Evolutionary conservation across 257 asterid genomes (phyloP), one percentile per base, ranked within the genome.

Genomic region (Leonotis leonurus): DNA sequence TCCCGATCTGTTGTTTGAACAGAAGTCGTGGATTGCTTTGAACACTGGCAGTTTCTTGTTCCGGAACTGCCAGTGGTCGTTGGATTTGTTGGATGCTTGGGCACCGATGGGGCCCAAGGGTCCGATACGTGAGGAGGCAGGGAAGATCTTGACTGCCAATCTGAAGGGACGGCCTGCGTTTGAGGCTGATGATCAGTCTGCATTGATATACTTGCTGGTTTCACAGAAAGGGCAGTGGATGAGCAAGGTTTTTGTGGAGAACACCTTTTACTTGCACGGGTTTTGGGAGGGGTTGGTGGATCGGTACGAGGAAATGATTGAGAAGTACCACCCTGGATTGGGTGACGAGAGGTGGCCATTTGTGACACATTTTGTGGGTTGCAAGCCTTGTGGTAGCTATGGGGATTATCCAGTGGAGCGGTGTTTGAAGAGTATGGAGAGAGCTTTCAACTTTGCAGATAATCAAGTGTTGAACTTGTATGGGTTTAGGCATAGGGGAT

Each of bases 321-420:
- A 76, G 87, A 88, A 91, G 79, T 79, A 84, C 60, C 88, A 83
- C 67, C 87, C 96, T 0, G 98, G 96, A 4, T 82, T 82, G 70
- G 98, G 96, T 1, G 98, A 91, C 11, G 95, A 84, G 77, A 88
- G 95, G 81, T 91, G 98, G 98, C 96, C 96, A 1, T 88, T 91
- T 41, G 98, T 91, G 62, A 91, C 98, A 0, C 98, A 91, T 83
- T 91, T 91, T 70, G 98, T 90, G 25, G 98, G 98, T 4, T 90
- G 98, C 74, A 90, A 90, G 78, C 96, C 96, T 18, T 90, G 98
- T 56, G 95, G 95, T 39, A 88, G 94, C 77, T 88, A 83, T 18
- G 98, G 96, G 75, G 96, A 90, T 72, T 90, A 90, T 69, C 89
- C 98, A 0, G 94, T 79, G 14, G 87, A 84, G 79, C 82, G 85